These are phyloP conservation scores for Fusarium tanahbumbuense DNA, from an alignment of 2,329 filamentous ascomycete genomes.

Conservation along the genomic window DNA sequence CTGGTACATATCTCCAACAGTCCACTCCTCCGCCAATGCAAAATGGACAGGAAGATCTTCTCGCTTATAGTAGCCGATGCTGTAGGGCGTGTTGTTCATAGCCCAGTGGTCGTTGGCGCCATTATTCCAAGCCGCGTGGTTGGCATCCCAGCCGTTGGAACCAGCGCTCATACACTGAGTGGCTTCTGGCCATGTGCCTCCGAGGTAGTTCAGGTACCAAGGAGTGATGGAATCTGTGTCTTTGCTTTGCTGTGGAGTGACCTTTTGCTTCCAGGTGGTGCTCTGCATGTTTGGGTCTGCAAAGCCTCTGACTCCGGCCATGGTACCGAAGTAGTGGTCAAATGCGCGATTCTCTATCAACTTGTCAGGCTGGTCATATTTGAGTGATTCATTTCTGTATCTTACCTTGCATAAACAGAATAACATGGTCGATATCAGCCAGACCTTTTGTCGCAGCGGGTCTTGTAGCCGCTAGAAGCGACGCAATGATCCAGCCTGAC, in stretches of 20 bases:
- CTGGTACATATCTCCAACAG: slow-evolving; percentile 63
- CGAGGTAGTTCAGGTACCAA: slow-evolving; percentile 67
- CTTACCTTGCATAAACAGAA: slow-evolving; percentile 14
- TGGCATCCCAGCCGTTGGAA: slow-evolving; percentile 62
- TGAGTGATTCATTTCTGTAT: accelerated
- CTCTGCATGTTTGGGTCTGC: slow-evolving; percentile 11
- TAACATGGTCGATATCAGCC: slow-evolving; percentile 20
- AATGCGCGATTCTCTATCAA: slow-evolving; percentile 14
- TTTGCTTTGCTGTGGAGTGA: slow-evolving; percentile 1
- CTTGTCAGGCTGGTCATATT: accelerated
- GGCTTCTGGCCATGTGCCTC: slow-evolving; percentile 60
- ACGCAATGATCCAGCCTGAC: not conserved
- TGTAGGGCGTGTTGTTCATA: slow-evolving; percentile 47
- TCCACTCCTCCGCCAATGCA: slow-evolving; percentile 11
- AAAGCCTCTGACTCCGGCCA: slow-evolving; percentile 20
- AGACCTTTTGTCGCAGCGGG: not conserved
- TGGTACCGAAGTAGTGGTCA: slow-evolving; percentile 23
- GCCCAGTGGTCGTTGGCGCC: slow-evolving; percentile 66
- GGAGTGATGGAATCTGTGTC: slow-evolving; percentile 39
- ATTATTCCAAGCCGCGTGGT: slow-evolving; percentile 63
- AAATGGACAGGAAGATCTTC: slow-evolving; percentile 14
- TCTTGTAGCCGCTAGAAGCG: not conserved
- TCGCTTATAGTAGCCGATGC: slow-evolving; percentile 5
- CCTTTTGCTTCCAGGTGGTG: slow-evolving; percentile 12
- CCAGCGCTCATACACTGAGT: slow-evolving; percentile 67